Evolutionary conservation across 1,139 yeast genomes (phyloP).

Genomic region (Kazachstania sp.): DNA sequence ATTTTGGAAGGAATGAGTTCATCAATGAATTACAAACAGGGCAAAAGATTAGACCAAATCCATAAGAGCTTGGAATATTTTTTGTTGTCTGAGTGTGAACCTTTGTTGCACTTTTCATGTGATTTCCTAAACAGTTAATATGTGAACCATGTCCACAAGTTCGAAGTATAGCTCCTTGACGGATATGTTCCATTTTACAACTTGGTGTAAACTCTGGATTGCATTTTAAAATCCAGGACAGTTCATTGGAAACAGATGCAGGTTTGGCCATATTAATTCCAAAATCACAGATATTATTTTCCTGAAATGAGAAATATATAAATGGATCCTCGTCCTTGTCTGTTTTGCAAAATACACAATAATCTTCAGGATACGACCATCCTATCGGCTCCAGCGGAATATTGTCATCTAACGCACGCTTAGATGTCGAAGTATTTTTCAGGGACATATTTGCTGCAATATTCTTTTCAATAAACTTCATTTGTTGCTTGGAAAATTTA

Average conservation of each 20-base stretch:
- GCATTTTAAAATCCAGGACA: background rate
- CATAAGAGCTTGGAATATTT: slow-evolving; percentile 68
- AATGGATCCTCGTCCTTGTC: slow-evolving; percentile 64
- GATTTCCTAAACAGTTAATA: slow-evolving; percentile 62
- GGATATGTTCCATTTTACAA: background rate
- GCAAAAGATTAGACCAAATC: slow-evolving; percentile 69
- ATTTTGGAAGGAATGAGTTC: slow-evolving; percentile 67
- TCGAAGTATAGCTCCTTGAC: slow-evolving; percentile 44
- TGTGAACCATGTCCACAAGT: slow-evolving; percentile 97
- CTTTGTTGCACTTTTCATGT: slow-evolving; percentile 43
- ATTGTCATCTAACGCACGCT: background rate
- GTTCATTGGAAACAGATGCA: background rate
- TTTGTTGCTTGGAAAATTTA: slow-evolving; percentile 71
- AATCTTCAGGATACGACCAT: slow-evolving; percentile 73
- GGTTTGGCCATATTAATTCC: slow-evolving; percentile 8
- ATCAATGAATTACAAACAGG: slow-evolving; percentile 86
- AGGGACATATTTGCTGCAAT: slow-evolving; percentile 15
- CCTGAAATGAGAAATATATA: slow-evolving; percentile 35
- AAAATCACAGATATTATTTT: slow-evolving; percentile 23
- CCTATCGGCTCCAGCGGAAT: slow-evolving; percentile 29
- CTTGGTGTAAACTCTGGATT: background rate
- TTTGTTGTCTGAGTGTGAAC: slow-evolving; percentile 70
- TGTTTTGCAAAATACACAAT: slow-evolving; percentile 85
- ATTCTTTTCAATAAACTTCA: slow-evolving; percentile 52
- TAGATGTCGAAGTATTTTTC: background rate